Percentiles rank a stretch among this genome's conserved stretches.
Evolutionary conservation across 139 green algal genomes (phyloP).

Genomic region (Tetradesmus obliquus): DNA sequence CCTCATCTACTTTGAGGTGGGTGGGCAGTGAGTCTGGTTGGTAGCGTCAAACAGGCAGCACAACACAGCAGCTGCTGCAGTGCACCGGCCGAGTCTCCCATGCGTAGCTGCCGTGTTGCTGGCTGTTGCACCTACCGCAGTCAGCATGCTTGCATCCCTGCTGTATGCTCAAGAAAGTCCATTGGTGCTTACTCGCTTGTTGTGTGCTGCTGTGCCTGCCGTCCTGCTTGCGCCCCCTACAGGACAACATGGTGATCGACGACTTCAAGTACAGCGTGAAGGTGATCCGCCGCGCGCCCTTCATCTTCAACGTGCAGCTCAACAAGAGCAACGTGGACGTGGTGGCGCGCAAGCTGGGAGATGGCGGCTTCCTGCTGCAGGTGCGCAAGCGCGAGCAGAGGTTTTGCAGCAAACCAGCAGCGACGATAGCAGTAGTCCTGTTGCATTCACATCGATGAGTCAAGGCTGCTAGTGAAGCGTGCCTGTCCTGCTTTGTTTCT

Average conservation of each 20-base stretch:
- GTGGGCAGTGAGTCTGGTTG: slow-evolving; percentile 70
- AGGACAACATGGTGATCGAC: slow-evolving; percentile 70
- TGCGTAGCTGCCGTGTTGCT: neutral
- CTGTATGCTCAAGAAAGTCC: neutral
- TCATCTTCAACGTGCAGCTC: slow-evolving; percentile 58
- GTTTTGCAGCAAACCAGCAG: neutral
- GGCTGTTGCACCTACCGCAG: neutral
- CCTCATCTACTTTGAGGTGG: slow-evolving; percentile 72
- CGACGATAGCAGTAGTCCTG: neutral
- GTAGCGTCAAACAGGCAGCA: neutral
- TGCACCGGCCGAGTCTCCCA: neutral
- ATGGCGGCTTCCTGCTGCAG: slow-evolving; percentile 94
- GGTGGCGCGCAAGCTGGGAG: slow-evolving; percentile 85
- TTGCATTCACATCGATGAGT: neutral
- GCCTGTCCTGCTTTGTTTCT: neutral
- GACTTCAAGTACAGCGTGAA: slow-evolving; percentile 87
- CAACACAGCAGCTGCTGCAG: slow-evolving; percentile 7
- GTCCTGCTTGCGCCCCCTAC: neutral
- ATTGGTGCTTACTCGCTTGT: neutral
- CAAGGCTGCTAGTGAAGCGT: neutral
- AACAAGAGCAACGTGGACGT: slow-evolving; percentile 81
- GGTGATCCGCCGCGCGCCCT: slow-evolving; percentile 60
- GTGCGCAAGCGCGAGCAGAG: slow-evolving; percentile 40
- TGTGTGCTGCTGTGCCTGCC: neutral
- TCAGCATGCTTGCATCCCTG: neutral